phyloP scores from a whole-genome alignment of 2,329 filamentous ascomycete species.

The Sarocladiaceae sp. region DNA sequence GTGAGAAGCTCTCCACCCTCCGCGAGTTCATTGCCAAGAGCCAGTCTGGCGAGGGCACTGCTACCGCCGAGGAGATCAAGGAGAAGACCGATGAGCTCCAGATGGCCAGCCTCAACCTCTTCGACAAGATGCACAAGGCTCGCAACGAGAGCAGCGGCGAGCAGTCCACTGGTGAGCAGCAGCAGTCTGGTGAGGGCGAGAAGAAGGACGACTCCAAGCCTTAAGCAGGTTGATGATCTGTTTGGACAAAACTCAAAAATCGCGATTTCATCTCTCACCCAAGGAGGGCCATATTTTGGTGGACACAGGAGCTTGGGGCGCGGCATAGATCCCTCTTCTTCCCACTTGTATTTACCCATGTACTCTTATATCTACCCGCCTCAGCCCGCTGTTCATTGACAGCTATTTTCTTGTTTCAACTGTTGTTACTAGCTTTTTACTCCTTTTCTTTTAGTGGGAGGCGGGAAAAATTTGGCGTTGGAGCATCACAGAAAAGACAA shows the following conservation, averaged over 20 bases:
- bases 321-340: conserved; percentile 29
- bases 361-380: conserved; percentile 43
- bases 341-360: conserved; percentile 39
- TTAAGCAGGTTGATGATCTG: conserved; percentile 34
- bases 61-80: conserved; percentile 92
- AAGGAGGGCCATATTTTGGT: conserved; percentile 18
- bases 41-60: conserved; percentile 83
- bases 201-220: conserved; percentile 74
- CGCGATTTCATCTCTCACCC: conserved; percentile 1
- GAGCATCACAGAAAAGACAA: conserved; percentile 7
- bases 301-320: conserved; percentile 26
- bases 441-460: neutral
- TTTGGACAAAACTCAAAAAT: neutral
- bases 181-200: conserved; percentile 63
- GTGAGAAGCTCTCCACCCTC: conserved; percentile 84
- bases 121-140: conserved; percentile 99
- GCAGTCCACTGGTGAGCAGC: conserved; percentile 39
- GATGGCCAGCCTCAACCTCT: conserved; percentile 89
- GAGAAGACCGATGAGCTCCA: conserved; percentile 98
- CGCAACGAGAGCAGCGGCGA: conserved; percentile 60
- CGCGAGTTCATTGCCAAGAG: conserved; percentile 91
- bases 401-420: conserved; percentile 33
- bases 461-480: conserved; percentile 5
- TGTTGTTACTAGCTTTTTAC: conserved; percentile 22
- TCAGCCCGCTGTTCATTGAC: conserved; percentile 27